These are phyloP conservation scores for Gossypium longicalyx DNA, from an alignment of 345 rosid genomes.

Conservation along the genomic window DNA sequence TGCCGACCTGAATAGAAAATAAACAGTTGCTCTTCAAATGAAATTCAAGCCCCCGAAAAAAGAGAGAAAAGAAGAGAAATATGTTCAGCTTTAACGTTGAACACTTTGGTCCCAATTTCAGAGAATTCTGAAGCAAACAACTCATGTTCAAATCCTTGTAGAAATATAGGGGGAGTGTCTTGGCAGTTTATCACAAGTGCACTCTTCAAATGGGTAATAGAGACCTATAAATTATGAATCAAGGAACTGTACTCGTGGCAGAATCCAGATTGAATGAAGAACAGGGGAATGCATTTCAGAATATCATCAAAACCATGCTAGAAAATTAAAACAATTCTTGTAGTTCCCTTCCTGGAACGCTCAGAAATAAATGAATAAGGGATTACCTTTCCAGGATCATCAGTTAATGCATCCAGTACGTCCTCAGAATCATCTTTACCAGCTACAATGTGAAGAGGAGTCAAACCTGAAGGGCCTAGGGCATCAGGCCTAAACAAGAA, in stretches of 20 bases:
- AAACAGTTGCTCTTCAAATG: background rate
- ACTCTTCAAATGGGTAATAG: background rate
- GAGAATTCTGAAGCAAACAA: background rate
- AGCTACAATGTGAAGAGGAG: constrained; percentile 98
- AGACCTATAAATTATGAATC: background rate
- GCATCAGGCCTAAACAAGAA: constrained; percentile 78
- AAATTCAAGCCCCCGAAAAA: background rate
- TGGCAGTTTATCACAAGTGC: background rate
- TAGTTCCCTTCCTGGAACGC: background rate
- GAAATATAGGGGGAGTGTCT: background rate
- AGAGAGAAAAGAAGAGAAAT: background rate
- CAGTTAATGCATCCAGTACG: constrained; percentile 72
- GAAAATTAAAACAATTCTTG: background rate
- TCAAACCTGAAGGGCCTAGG: constrained; percentile 90
- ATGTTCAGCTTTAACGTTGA: background rate
- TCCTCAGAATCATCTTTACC: constrained; percentile 98
- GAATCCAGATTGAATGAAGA: background rate
- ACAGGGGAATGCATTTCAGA: background rate
- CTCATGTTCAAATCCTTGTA: background rate
- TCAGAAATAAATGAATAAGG: constrained; percentile 10
- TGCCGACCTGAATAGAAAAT: constrained; percentile 57
- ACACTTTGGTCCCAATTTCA: background rate
- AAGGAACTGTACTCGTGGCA: background rate
- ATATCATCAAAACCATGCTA: constrained; percentile 9
- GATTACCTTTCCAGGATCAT: constrained; percentile 85